A percentile compares a stretch with the other conserved stretches of the same genome.
phyloP scores from a whole-genome alignment of 2,329 filamentous ascomycete genomes.

The Claviceps purpurea region DNA sequence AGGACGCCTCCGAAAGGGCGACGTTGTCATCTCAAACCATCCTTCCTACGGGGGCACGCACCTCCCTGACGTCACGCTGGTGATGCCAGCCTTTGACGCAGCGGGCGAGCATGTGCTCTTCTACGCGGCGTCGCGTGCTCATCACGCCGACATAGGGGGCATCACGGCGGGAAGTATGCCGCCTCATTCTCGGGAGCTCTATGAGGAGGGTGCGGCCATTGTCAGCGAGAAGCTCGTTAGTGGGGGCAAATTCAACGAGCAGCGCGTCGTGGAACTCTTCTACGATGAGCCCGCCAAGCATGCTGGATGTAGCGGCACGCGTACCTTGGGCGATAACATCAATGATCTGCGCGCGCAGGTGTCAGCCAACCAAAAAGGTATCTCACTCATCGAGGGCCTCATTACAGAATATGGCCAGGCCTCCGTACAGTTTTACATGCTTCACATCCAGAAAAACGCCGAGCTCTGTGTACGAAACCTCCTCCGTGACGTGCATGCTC shows the following conservation, averaged over 20 bases:
- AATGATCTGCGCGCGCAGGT: conserved; percentile 77
- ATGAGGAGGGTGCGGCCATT: conserved; percentile 49
- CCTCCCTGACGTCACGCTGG: conserved; percentile 67
- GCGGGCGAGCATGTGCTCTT: conserved; percentile 60
- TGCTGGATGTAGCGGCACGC: conserved; percentile 63
- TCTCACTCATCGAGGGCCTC: conserved; percentile 61
- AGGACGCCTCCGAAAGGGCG: conserved; percentile 61
- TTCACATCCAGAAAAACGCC: conserved; percentile 66
- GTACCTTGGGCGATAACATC: conserved; percentile 67
- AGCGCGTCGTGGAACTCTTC: conserved; percentile 58
- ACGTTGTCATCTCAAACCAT: conserved; percentile 74
- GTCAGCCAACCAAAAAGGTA: conserved; percentile 74
- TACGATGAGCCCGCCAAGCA: conserved; percentile 62
- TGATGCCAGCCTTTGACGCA: conserved; percentile 61
- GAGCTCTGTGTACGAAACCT: conserved; percentile 61
- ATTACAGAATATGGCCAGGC: conserved; percentile 68
- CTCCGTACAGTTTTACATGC: conserved; percentile 76
- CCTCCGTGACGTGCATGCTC: conserved; percentile 54
- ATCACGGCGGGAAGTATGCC: conserved; percentile 75
- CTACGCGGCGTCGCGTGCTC: conserved; percentile 67
- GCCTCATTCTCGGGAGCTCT: conserved; percentile 52
- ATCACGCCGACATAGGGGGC: conserved; percentile 77
- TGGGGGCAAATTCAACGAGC: conserved; percentile 64
- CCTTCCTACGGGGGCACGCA: conserved; percentile 76
- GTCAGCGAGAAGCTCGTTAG: conserved; percentile 59